phyloP scores from a whole-genome alignment of 371 early-diverging fungal species.

The Chytridiales sp. region DNA sequence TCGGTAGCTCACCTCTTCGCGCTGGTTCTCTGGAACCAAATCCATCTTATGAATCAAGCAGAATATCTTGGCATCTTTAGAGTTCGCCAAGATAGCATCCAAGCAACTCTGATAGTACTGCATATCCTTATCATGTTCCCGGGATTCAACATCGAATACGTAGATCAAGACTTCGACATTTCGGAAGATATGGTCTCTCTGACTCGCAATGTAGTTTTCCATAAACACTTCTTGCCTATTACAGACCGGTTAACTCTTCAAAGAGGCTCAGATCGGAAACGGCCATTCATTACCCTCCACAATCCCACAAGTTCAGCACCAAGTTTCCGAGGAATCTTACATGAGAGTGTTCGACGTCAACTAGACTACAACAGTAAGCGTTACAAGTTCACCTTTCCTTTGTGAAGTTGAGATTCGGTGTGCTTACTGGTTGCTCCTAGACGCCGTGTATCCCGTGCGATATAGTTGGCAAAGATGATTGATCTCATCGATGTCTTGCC shows the following conservation, averaged over 20 bases:
- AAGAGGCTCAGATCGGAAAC: background rate
- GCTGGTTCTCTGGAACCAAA: constrained; percentile 74
- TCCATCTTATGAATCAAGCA: constrained; percentile 97
- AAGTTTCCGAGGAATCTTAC: constrained; percentile 93
- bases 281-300: constrained; percentile 32
- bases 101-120: constrained; percentile 87
- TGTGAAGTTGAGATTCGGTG: too few species aligned
- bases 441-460: constrained; percentile 90
- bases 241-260: background rate
- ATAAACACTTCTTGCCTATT: constrained; percentile 90
- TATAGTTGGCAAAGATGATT: constrained; percentile 95
- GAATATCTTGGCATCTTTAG: constrained; percentile 88
- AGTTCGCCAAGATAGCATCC: constrained; percentile 76
- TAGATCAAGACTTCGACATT: constrained; percentile 98
- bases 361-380: constrained; percentile 35
- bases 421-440: constrained; percentile 87
- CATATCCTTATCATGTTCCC: constrained; percentile 87
- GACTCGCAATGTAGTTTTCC: constrained; percentile 92
- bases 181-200: constrained; percentile 91
- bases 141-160: constrained; percentile 94
- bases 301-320: constrained; percentile 93
- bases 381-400: background rate
- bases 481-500: constrained; percentile 98
- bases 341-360: constrained; percentile 95
- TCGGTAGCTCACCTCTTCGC: constrained; percentile 57